Evolutionary conservation across 2,329 filamentous ascomycete genomes (phyloP).

Genomic region (Claviceps pazoutovae): DNA sequence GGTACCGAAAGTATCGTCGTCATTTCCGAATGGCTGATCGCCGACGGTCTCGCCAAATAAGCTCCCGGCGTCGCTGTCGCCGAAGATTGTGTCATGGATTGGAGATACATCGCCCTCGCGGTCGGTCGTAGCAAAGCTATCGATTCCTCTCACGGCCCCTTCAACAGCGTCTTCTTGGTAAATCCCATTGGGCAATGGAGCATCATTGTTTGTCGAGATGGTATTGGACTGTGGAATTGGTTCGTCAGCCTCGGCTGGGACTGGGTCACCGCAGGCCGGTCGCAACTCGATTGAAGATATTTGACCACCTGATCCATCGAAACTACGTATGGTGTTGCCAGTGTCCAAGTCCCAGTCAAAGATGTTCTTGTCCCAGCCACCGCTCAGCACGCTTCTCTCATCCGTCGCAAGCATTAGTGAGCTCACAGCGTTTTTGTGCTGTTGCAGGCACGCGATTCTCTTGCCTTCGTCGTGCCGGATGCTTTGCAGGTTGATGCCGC

Average conservation of each 20-base stretch:
- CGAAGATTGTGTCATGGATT: constrained; percentile 69
- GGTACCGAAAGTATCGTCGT: constrained; percentile 72
- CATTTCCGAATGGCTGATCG: constrained; percentile 54
- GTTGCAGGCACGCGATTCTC: constrained; percentile 64
- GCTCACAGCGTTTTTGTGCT: constrained; percentile 84
- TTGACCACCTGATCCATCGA: constrained; percentile 65
- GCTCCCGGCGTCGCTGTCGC: constrained; percentile 64
- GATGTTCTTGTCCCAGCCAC: constrained; percentile 92
- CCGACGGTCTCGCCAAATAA: constrained; percentile 68
- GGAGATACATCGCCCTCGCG: constrained; percentile 50
- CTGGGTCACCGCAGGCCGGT: constrained; percentile 58
- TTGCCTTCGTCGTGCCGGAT: constrained; percentile 92
- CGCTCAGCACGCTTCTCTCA: constrained; percentile 76
- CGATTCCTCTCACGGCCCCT: constrained; percentile 5
- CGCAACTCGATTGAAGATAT: constrained; percentile 80
- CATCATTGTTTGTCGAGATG: constrained; percentile 61
- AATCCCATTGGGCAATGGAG: constrained; percentile 40
- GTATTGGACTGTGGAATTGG: constrained; percentile 44
- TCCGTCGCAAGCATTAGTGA: constrained; percentile 71
- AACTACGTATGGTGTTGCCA: constrained; percentile 61
- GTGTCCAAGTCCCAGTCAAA: constrained; percentile 92
- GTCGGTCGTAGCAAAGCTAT: constrained; percentile 13
- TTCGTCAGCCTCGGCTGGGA: constrained; percentile 60
- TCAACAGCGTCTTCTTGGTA: constrained; percentile 12
- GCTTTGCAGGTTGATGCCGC: constrained; percentile 84